Percentiles rank a stretch among this genome's conserved stretches.
Conservation (phyloP, 2,329 filamentous ascomycete species). For the Scedosporium dehoogii region DNA sequence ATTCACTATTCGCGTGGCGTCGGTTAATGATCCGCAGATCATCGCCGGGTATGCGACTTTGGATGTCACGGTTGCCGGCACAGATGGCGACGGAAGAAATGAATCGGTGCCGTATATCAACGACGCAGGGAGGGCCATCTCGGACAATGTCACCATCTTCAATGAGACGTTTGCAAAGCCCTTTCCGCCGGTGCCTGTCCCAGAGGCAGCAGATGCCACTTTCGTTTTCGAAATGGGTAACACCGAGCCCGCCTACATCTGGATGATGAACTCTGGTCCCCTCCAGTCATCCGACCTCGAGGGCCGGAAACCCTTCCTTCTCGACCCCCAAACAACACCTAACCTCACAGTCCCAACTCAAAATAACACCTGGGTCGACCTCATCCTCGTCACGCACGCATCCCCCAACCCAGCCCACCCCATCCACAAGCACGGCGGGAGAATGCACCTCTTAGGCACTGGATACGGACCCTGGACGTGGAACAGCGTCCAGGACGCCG, state of each 20-base stretch:
- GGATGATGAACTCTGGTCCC: conserved; percentile 38
- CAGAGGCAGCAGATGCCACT: conserved; percentile 32
- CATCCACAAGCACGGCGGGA: conserved; percentile 55
- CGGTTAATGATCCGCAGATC: conserved; percentile 39
- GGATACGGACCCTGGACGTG: conserved; percentile 42
- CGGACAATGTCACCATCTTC: conserved; percentile 31
- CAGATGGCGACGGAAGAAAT: conserved; percentile 6
- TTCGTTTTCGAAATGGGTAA: conserved; percentile 30
- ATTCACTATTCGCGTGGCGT: conserved; percentile 45
- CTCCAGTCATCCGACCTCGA: conserved; percentile 29
- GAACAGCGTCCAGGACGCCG: conserved; percentile 41
- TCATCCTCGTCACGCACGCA: conserved; percentile 36
- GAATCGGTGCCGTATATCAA: conserved; percentile 35
- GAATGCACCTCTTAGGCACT: conserved; percentile 45
- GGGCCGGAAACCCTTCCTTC: conserved; percentile 31
- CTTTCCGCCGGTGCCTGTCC: conserved; percentile 35
- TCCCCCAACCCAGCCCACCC: conserved; percentile 42
- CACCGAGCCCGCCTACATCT: conserved; percentile 36
- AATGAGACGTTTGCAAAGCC: conserved; percentile 30
- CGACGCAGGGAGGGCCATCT: conserved; percentile 33
- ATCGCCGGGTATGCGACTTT: conserved; percentile 42
- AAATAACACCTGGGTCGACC: conserved; percentile 42
- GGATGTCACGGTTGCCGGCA: conserved; percentile 19
- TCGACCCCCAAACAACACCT: conserved; percentile 22
- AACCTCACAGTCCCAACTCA: conserved; percentile 39